phyloP scores from a whole-genome alignment of 2,329 filamentous ascomycete species.

The Exserohilum rostratum region DNA sequence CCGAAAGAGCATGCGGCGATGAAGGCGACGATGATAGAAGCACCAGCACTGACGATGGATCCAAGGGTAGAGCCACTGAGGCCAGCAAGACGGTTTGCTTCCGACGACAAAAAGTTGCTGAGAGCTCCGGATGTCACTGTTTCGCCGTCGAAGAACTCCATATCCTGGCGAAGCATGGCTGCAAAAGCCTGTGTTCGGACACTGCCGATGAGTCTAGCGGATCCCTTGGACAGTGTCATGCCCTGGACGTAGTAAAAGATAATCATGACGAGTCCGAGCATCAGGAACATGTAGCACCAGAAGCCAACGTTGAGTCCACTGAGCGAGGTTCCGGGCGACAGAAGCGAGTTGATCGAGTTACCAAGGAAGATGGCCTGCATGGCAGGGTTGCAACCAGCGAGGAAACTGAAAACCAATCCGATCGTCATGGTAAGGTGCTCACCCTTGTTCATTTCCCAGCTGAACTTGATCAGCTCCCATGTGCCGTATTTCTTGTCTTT shows the following conservation, averaged over 20 bases:
- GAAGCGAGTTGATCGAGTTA: constrained; percentile 79
- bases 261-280: constrained; percentile 38
- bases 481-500: constrained; percentile 37
- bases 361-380: constrained; percentile 76
- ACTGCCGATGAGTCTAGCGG: constrained; percentile 72
- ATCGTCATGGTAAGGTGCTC: constrained; percentile 48
- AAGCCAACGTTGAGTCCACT: constrained; percentile 67
- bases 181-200: constrained; percentile 84
- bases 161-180: constrained; percentile 81
- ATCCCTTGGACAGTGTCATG: constrained; percentile 63
- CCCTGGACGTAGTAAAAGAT: constrained; percentile 39
- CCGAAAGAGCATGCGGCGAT: constrained; percentile 73
- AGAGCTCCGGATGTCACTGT: constrained; percentile 89
- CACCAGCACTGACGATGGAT: constrained; percentile 78
- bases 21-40: constrained; percentile 78
- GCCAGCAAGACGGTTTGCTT: constrained; percentile 88
- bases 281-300: constrained; percentile 47
- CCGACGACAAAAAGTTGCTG: constrained; percentile 68
- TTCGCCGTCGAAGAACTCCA: constrained; percentile 88
- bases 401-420: constrained; percentile 49
- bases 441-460: constrained; percentile 39
- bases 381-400: constrained; percentile 44
- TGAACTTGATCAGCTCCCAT: constrained; percentile 52
- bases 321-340: constrained; percentile 65
- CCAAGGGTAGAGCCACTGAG: constrained; percentile 88